Conservation (phyloP, 345 rosid species). For the Ceriops tagal region DNA sequence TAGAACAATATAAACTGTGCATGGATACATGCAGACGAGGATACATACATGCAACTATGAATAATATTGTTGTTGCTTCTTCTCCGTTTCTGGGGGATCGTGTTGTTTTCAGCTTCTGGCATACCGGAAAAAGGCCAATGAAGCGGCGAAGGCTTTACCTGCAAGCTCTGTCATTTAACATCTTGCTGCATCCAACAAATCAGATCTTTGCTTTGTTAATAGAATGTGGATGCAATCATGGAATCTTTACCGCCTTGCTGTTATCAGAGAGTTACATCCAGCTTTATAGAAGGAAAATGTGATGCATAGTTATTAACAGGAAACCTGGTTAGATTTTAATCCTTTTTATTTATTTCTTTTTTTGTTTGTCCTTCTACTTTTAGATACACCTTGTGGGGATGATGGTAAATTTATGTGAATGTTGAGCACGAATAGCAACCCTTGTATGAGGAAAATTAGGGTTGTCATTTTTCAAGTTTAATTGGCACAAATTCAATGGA, state of each 20-base stretch:
- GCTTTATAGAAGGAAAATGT: slow-evolving; percentile 7
- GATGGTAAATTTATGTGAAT: background rate
- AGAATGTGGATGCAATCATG: no score
- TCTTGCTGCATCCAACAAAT: no score
- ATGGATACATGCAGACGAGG: background rate
- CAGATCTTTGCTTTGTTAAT: no score
- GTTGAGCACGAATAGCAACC: background rate
- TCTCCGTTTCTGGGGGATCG: background rate
- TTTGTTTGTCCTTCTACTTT: background rate
- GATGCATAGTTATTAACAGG: slow-evolving; percentile 8
- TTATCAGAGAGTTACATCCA: background rate
- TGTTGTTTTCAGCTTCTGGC: slow-evolving; percentile 37
- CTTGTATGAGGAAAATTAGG: background rate
- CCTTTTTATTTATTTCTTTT: background rate
- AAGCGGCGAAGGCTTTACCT: slow-evolving; percentile 3
- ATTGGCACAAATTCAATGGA: background rate
- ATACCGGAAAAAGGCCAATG: slow-evolving; percentile 26
- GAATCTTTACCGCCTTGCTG: background rate
- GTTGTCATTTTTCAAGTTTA: background rate
- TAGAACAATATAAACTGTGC: background rate
- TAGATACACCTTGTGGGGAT: background rate
- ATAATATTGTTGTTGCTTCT: background rate
- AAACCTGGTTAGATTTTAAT: background rate
- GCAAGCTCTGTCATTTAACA: slow-evolving; percentile 5
- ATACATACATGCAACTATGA: background rate